Percentiles rank a stretch among this genome's conserved stretches.
These are phyloP conservation scores for Cutaneotrichosporon sp. DNA, from an alignment of 1,284 basidiomycete species.

Conservation along the genomic window DNA sequence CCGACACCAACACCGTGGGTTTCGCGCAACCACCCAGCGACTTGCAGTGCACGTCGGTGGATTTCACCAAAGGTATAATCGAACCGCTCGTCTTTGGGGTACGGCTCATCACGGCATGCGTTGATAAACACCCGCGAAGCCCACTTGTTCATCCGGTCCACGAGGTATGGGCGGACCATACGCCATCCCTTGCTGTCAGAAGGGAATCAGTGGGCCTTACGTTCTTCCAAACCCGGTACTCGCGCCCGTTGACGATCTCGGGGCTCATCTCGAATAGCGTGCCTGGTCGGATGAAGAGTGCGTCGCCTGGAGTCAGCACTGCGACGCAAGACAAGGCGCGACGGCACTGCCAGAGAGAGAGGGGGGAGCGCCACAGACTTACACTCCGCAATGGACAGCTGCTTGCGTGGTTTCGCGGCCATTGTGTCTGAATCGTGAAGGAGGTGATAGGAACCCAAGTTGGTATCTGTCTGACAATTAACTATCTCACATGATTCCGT, in stretches of 20 bases:
- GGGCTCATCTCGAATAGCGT: conserved; percentile 20
- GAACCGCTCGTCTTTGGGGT: conserved; percentile 13
- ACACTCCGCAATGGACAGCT: conserved; percentile 11
- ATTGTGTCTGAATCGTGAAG: not conserved
- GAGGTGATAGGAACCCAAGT: too few relatives aligned
- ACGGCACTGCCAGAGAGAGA: too few relatives aligned
- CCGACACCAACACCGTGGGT: conserved; percentile 34
- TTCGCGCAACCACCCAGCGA: conserved; percentile 40
- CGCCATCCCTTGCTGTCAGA: conserved; percentile 32
- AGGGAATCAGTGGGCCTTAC: not conserved
- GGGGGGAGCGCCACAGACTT: not conserved
- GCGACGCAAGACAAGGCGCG: too few relatives aligned
- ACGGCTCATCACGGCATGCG: conserved; percentile 24
- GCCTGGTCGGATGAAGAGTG: conserved; percentile 15
- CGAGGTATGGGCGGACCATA: conserved; percentile 39
- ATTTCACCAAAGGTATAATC: conserved; percentile 36
- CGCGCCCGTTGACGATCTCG: conserved; percentile 15
- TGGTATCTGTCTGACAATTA: too few relatives aligned
- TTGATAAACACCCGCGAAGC: conserved; percentile 37
- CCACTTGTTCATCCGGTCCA: conserved; percentile 29
- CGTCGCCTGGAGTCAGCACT: conserved; percentile 14
- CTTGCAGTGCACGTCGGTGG: conserved; percentile 25
- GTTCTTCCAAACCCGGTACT: conserved; percentile 20
- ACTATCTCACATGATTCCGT: too few relatives aligned
- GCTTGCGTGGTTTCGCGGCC: not conserved